A percentile compares a stretch with the other conserved stretches of the same genome.
These are phyloP conservation scores for Aspergillus haitiensis DNA, from an alignment of 495 filamentous ascomycete species.

Conservation along the genomic window DNA sequence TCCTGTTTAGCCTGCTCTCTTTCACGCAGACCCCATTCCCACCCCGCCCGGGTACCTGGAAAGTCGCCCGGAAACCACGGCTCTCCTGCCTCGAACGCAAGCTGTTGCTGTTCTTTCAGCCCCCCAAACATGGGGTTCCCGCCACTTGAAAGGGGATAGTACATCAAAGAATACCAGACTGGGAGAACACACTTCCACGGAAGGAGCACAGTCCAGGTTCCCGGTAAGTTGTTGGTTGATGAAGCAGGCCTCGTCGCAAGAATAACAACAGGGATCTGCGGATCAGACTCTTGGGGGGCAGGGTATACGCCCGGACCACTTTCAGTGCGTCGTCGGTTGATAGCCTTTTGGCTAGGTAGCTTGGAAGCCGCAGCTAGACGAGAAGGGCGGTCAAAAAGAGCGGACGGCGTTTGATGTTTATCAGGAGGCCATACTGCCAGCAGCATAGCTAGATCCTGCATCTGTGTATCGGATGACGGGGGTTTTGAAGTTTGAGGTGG, in stretches of 20 bases:
- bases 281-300: constrained; percentile 63
- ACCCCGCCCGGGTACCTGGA: constrained; percentile 78
- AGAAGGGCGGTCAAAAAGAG: constrained; percentile 66
- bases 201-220: constrained; percentile 80
- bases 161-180: constrained; percentile 85
- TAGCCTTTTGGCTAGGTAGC: constrained; percentile 77
- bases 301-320: constrained; percentile 65
- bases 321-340: constrained; percentile 79
- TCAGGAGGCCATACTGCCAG: constrained; percentile 74
- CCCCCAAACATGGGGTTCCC: constrained; percentile 82
- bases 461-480: constrained; percentile 34
- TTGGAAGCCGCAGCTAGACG: constrained; percentile 61
- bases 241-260: constrained; percentile 55
- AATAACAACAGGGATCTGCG: constrained; percentile 76
- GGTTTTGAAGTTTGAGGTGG: constrained; percentile 52
- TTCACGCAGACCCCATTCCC: constrained; percentile 70
- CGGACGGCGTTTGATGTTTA: constrained; percentile 48
- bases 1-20: constrained; percentile 57
- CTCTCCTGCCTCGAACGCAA: constrained; percentile 74
- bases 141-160: constrained; percentile 78
- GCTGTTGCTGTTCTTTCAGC: constrained; percentile 73
- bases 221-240: constrained; percentile 51
- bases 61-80: constrained; percentile 90
- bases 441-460: constrained; percentile 54
- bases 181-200: constrained; percentile 90